Evolutionary conservation across 148 eudicot genomes (phyloP), one percentile per base, ranked within the genome.

Genomic region (Vaccinium corymbosum): DNA sequence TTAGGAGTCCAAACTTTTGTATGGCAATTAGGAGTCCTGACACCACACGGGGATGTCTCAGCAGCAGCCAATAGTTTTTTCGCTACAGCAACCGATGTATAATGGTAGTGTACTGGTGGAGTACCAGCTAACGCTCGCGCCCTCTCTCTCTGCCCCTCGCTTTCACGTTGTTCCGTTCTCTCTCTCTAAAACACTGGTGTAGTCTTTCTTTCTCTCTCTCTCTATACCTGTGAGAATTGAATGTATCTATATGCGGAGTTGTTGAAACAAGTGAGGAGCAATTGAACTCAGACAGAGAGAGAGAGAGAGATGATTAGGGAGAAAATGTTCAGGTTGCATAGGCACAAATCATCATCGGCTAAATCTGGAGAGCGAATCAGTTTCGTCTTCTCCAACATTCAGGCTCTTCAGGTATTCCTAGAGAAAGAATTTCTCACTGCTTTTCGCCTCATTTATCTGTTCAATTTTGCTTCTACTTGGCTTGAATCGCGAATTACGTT

Each of bases 311-410:
- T 38, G 61, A 38, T 53, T 75, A 79, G 79, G 82, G 84, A 79
- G 74, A 88, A 66, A 83, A 94, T 94, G 95, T 93, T 94, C 88
- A 90, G 88, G 90, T 81, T 86, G 78, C 93, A 94, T 78, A 92
- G 90, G 89, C 90, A 88, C 51, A 89, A 90, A 55, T 70, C 83
- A 6, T 70, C 81, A 3, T 50, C 85, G 2, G 15, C 32, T 8
- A 87, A 76, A 59, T 88, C 86, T 16, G 86, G 84, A 53, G 90
- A 90, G 51, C 90, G 89, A 73, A 80, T 94, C 79, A 93, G 92
- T 83, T 94, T 94, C 89, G 90, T 77, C 62, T 92, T 94, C 86
- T 89, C 94, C 89, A 91, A 89, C 84, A 87, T 94, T 62, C 93
- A 92, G 82, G 92, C 92, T 78, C 87, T 93, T 59, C 94, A 94